phyloP scores from a whole-genome alignment of 2,329 filamentous ascomycete species.

The Dothistroma septosporum region DNA sequence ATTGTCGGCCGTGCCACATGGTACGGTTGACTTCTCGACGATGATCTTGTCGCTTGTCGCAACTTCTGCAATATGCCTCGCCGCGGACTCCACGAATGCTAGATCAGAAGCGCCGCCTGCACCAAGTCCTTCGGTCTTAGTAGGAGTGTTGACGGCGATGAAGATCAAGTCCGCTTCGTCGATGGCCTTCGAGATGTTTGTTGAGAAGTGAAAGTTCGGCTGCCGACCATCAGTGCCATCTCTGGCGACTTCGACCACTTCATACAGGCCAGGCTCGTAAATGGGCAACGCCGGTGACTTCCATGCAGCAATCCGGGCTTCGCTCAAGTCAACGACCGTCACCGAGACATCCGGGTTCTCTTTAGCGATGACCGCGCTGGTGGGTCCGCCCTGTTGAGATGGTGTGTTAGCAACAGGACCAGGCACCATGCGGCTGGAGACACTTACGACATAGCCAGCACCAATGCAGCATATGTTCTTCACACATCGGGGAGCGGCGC shows the following conservation, averaged over 20 bases:
- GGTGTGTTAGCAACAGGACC: slow-evolving; percentile 11
- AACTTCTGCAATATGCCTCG: slow-evolving; percentile 61
- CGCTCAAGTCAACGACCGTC: slow-evolving; percentile 70
- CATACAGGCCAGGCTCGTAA: slow-evolving; percentile 66
- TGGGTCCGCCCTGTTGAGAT: slow-evolving; percentile 61
- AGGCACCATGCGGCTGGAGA: slow-evolving; percentile 2
- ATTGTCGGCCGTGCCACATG: slow-evolving; percentile 67
- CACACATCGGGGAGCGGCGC: slow-evolving; percentile 11
- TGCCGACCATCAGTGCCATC: slow-evolving; percentile 44
- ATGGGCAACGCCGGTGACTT: slow-evolving; percentile 70
- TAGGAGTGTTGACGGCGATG: slow-evolving; percentile 74
- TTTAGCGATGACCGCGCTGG: slow-evolving; percentile 68
- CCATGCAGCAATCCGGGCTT: slow-evolving; percentile 64
- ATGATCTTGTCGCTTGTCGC: slow-evolving; percentile 66
- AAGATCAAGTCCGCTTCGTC: slow-evolving; percentile 68
- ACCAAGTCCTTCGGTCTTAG: slow-evolving; percentile 66
- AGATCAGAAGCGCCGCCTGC: slow-evolving; percentile 69
- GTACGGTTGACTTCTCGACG: slow-evolving; percentile 78
- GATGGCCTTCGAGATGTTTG: slow-evolving; percentile 59
- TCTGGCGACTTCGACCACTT: slow-evolving; percentile 63
- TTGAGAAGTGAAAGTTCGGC: slow-evolving; percentile 71
- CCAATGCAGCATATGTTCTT: slow-evolving; percentile 67
- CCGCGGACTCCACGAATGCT: slow-evolving; percentile 66
- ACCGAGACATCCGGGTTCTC: slow-evolving; percentile 68
- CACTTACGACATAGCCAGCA: slow-evolving; percentile 68